phyloP scores from a whole-genome alignment of 108 stramenopile species.

The Skeletonema menzelii region DNA sequence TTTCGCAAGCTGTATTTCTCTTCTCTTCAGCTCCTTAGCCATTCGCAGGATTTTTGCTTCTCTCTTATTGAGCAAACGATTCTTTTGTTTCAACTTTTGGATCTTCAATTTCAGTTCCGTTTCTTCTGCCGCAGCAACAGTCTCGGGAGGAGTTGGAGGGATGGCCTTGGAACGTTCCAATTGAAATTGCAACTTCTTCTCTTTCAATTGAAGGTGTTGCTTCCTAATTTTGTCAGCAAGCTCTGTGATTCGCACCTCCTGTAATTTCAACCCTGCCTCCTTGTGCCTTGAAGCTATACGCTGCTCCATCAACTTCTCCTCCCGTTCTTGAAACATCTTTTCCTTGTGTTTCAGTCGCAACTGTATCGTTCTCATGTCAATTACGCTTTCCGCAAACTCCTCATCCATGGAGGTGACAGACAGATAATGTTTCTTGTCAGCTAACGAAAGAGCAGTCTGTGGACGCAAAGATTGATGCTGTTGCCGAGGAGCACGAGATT shows the following conservation, averaged over 20 bases:
- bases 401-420: not conserved
- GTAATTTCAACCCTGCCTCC: conserved; percentile 12
- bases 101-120: not conserved
- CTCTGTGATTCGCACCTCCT: conserved; percentile 25
- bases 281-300: conserved; percentile 5
- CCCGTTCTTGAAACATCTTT: conserved; percentile 12
- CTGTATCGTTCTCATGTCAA: conserved; percentile 9
- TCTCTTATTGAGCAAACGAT: conserved; percentile 8
- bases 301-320: conserved; percentile 6
- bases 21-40: conserved; percentile 9
- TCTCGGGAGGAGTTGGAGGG: not conserved
- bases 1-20: conserved; percentile 10
- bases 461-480: not conserved
- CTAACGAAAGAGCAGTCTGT: conserved; percentile 4
- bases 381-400: conserved; percentile 18
- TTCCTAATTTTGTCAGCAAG: conserved; percentile 20
- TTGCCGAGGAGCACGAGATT: not conserved
- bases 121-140: conserved; percentile 10
- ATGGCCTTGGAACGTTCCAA: conserved; percentile 12
- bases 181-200: conserved; percentile 32
- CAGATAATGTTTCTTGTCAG: not conserved
- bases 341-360: conserved; percentile 15
- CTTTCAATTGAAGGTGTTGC: conserved; percentile 16
- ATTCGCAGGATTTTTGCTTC: conserved; percentile 16
- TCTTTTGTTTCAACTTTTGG: conserved; percentile 10